phyloP scores from a whole-genome alignment of 192 early-diverging fungal genomes.

The Entomortierella parvispora region DNA sequence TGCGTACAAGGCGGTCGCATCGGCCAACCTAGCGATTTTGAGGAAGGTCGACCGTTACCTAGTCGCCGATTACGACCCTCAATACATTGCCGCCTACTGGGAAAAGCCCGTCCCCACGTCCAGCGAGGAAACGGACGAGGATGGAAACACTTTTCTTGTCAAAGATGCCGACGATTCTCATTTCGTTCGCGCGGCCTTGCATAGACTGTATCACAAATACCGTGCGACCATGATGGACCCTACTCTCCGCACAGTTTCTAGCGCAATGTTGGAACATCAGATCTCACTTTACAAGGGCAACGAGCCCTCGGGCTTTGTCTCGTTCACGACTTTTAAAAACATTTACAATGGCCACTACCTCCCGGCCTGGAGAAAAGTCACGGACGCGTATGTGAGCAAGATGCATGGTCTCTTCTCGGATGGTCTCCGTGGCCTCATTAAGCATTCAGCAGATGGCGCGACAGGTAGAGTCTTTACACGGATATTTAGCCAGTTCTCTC shows the following conservation, averaged over 20 bases:
- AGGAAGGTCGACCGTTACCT: slow-evolving; percentile 6
- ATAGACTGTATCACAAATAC: slow-evolving; percentile 5
- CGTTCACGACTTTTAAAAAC: slow-evolving; percentile 1
- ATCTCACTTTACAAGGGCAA: slow-evolving; percentile 2
- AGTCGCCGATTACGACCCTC: slow-evolving; percentile 3
- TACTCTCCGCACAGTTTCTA: neutral
- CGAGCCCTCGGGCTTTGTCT: slow-evolving; percentile 3
- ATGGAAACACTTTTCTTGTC: no score
- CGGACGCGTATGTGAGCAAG: neutral
- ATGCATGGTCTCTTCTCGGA: slow-evolving; percentile 4
- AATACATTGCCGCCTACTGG: slow-evolving; percentile 4
- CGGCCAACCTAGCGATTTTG: neutral
- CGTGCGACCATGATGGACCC: neutral
- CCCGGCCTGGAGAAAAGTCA: neutral
- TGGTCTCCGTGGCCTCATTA: neutral
- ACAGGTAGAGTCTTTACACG: slow-evolving; percentile 11
- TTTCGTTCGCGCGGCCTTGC: neutral
- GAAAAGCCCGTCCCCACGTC: neutral
- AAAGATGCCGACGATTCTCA: no score
- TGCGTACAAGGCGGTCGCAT: neutral
- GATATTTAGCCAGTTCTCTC: slow-evolving; percentile 16
- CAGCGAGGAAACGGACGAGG: no score
- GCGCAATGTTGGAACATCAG: neutral
- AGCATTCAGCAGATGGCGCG: neutral
- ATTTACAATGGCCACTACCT: slow-evolving; percentile 19